These are phyloP conservation scores for Evernia prunastri DNA, from an alignment of 495 filamentous ascomycete genomes.

Conservation along the genomic window DNA sequence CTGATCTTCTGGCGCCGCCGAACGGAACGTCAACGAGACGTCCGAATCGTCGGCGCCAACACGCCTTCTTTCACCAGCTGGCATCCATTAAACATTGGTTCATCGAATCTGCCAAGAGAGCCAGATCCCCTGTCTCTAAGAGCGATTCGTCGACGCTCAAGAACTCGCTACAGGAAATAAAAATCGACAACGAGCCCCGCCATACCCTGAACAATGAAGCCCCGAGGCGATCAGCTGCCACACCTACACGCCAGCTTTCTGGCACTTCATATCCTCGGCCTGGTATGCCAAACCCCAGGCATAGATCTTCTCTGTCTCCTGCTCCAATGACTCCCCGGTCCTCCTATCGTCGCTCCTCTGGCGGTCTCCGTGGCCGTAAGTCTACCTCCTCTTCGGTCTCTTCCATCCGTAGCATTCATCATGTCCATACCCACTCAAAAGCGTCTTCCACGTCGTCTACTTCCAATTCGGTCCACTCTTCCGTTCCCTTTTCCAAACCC, in stretches of 20 bases:
- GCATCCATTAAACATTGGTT: conserved; percentile 87
- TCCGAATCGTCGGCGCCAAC: conserved; percentile 53
- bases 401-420: conserved; percentile 85
- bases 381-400: conserved; percentile 95
- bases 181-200: conserved; percentile 13
- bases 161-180: conserved; percentile 16
- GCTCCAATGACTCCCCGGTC: conserved; percentile 82
- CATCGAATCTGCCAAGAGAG: conserved; percentile 67
- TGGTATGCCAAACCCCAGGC: conserved; percentile 41
- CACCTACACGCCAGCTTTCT: conserved; percentile 16
- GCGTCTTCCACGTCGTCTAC: conserved; percentile 89
- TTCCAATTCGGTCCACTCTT: conserved; percentile 58
- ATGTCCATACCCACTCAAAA: conserved; percentile 81
- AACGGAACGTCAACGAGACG: conserved; percentile 51
- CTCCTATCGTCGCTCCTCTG: conserved; percentile 67
- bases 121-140: conserved; percentile 56
- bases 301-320: conserved; percentile 83
- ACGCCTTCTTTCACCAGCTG: conserved; percentile 68
- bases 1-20: conserved; percentile 51
- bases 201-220: conserved; percentile 9
- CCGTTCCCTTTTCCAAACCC: conserved; percentile 46
- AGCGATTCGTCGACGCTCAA: conserved; percentile 52
- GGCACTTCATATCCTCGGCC: conserved; percentile 30
- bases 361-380: conserved; percentile 80
- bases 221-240: conserved; percentile 10